Evolutionary conservation across 345 rosid genomes (phyloP), one percentile per base, ranked within the genome.

Genomic region (Eucalyptus tenuipes): DNA sequence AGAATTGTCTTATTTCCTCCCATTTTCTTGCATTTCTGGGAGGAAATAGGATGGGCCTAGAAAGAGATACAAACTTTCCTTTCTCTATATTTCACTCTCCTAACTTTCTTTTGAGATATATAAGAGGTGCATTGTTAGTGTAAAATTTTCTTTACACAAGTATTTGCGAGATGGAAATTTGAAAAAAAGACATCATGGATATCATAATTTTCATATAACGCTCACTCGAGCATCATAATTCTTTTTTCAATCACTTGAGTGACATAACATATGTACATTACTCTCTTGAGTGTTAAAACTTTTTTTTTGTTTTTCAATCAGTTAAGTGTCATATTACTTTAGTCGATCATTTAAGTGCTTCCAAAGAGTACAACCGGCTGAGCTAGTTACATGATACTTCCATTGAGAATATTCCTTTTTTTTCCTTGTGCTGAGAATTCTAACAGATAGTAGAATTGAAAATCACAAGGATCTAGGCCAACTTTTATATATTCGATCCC

Each of bases 391-490:
- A 18, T 52, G 55, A 25, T 33, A 53, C 55, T 4, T 86, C 66
- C 61, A 16, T 24, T 10, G 6, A 86, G 87, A 18, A 31, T 20
- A 57, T 52, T 31, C 7, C 14, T 47, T 52, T 37, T 31, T 16
- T 37, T 52, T 10, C 7, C 33, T 5, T 20, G 14, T 37, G 82
- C 14, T 18, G 13, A 71, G 82, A 71, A 86, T 52, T 42, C 29
- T 42, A 15, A 8, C 8, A 53, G 15, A 33, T 86, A 17, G 44
- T 7, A 47, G 15, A 33, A 47, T 25, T 44, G n/a, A 33, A 37
- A 6, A 85, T 91, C 88, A 92, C 17, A 88, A 89, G 87, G 97
- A 97, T 88, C 97, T 93, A 33, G 94, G 92, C 98, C 97, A 95
- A 42, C 88, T 91, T 91, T 88, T 90, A 49, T 89, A 90, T 90